These are phyloP conservation scores for Calonectria henricotiae DNA, from an alignment of 2,329 filamentous ascomycete genomes.

Conservation along the genomic window DNA sequence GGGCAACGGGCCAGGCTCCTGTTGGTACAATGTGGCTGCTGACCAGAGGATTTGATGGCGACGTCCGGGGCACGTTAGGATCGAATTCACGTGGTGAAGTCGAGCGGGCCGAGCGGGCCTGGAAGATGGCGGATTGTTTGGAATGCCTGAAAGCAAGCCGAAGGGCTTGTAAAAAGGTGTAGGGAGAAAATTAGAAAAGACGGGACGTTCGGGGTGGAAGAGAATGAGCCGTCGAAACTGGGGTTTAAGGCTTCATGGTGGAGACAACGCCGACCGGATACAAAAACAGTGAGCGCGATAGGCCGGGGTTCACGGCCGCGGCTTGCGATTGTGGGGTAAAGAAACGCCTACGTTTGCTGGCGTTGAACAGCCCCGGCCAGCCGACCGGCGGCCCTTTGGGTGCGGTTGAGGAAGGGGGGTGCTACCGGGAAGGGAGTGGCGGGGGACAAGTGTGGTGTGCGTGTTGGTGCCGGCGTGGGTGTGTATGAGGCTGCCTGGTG, in stretches of 20 bases:
- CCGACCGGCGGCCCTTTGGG: slow-evolving; percentile 19
- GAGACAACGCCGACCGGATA: slow-evolving; percentile 43
- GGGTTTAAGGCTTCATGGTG: slow-evolving; percentile 51
- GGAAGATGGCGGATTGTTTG: slow-evolving; percentile 32
- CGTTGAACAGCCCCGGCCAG: slow-evolving; percentile 36
- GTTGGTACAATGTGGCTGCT: slow-evolving; percentile 40
- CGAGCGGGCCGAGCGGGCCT: slow-evolving; percentile 23
- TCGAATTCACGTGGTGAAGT: slow-evolving; percentile 32
- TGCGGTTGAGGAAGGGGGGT: slow-evolving; percentile 26
- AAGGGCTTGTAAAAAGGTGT: slow-evolving; percentile 37
- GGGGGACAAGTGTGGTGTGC: slow-evolving; percentile 33
- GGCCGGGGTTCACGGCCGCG: slow-evolving; percentile 44
- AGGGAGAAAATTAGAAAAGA: slow-evolving; percentile 46
- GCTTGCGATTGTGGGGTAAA: slow-evolving; percentile 53
- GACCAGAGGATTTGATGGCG: slow-evolving; percentile 10
- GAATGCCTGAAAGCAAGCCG: slow-evolving; percentile 27
- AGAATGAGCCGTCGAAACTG: slow-evolving; percentile 51
- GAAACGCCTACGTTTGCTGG: slow-evolving; percentile 44
- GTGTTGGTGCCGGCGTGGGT: background rate
- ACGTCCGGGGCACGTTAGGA: slow-evolving; percentile 22
- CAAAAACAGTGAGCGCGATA: slow-evolving; percentile 50
- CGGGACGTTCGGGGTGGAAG: slow-evolving; percentile 45
- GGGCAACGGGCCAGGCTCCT: slow-evolving; percentile 46
- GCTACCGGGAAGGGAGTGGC: slow-evolving; percentile 23
- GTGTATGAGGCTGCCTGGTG: slow-evolving; percentile 12